Evolutionary conservation across 1,284 basidiomycete species (phyloP).

Genomic region (Cryptococcus sp.): DNA sequence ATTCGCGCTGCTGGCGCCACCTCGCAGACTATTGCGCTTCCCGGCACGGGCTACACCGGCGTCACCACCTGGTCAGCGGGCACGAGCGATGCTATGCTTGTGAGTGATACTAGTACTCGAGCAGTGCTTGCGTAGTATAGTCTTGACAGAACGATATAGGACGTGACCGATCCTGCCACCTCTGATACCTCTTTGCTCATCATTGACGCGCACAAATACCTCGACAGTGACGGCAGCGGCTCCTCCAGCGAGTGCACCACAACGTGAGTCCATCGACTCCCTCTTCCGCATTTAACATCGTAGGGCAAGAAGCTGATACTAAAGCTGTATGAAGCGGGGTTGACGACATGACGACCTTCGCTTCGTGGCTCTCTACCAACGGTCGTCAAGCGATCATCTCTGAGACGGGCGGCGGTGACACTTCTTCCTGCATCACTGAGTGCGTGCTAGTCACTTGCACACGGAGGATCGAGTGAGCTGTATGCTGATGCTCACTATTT

Average conservation of each 20-base stretch:
- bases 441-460: conserved; percentile 9
- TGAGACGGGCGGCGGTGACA: conserved; percentile 63
- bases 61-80: conserved; percentile 49
- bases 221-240: conserved; percentile 63
- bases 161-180: conserved; percentile 62
- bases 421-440: conserved; percentile 31
- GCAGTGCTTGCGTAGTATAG: conserved; percentile 49
- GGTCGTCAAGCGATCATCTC: conserved; percentile 62
- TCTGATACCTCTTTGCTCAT: conserved; percentile 57
- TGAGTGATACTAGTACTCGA: conserved; percentile 23
- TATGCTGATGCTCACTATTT: neutral
- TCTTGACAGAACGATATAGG: conserved; percentile 14
- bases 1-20: conserved; percentile 50
- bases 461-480: neutral
- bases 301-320: too few species aligned
- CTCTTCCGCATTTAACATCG: neutral
- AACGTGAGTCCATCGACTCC: conserved; percentile 45
- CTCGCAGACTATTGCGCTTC: conserved; percentile 44
- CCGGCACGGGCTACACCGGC: conserved; percentile 45
- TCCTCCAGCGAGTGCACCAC: conserved; percentile 58
- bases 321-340: conserved; percentile 55
- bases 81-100: conserved; percentile 49
- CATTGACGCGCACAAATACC: conserved; percentile 67
- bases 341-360: conserved; percentile 56
- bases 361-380: conserved; percentile 57